Evolutionary conservation across 352 stramenopile genomes (phyloP).

Genomic region (Phytophthora cactorum): DNA sequence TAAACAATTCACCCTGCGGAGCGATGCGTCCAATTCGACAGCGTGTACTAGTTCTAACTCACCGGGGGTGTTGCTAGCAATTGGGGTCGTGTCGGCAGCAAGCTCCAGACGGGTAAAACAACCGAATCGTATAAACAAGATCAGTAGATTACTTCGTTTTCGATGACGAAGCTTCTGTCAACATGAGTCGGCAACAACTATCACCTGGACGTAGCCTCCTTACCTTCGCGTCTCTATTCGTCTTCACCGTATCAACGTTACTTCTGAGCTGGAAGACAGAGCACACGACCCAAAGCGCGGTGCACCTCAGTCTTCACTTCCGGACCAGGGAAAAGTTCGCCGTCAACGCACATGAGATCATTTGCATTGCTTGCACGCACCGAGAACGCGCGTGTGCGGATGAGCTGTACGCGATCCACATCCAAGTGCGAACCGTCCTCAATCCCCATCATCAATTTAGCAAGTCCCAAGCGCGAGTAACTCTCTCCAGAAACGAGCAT

Average conservation of each 20-base stretch:
- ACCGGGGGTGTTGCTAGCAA: no score
- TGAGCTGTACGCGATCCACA: slow-evolving; percentile 46
- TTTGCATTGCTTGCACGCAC: slow-evolving; percentile 35
- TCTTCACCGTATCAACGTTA: neutral
- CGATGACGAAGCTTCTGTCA: neutral
- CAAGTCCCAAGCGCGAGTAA: slow-evolving; percentile 44
- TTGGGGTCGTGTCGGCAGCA: no score
- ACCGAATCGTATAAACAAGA: slow-evolving; percentile 1
- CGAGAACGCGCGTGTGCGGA: slow-evolving; percentile 70
- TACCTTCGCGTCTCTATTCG: slow-evolving; percentile 12
- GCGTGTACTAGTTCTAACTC: no score
- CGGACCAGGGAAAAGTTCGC: slow-evolving; percentile 57
- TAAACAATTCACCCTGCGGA: no score
- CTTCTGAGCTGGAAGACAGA: slow-evolving; percentile 37
- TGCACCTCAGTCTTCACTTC: slow-evolving; percentile 59
- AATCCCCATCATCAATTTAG: slow-evolving; percentile 57
- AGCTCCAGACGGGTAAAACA: neutral
- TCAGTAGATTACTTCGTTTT: slow-evolving; percentile 2
- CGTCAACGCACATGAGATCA: slow-evolving; percentile 69
- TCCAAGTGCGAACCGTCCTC: slow-evolving; percentile 59
- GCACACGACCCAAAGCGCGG: slow-evolving; percentile 48
- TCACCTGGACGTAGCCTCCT: neutral
- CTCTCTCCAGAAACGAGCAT: slow-evolving; percentile 54
- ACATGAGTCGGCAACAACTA: neutral
- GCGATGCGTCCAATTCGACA: no score